Evolutionary conservation across 345 rosid genomes (phyloP), one percentile per base, ranked within the genome.

Genomic region (Gossypium ekmanianum): DNA sequence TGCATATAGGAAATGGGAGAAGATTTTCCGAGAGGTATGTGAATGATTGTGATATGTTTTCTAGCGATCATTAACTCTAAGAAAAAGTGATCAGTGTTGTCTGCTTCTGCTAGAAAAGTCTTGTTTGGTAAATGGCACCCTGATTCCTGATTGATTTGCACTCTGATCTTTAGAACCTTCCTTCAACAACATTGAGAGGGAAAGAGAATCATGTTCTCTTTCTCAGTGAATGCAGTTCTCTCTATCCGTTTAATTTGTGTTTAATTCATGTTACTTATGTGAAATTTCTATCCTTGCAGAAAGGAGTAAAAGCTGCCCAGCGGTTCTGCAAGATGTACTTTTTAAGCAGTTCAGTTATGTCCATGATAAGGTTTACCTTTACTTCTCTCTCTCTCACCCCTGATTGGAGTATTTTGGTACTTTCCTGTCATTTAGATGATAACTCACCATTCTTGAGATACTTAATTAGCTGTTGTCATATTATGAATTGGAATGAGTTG

Each of bases 1-100:
- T 79, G 92, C 96, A 29, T 94, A 94, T 75, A 83, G 80, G 73
- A 92, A 86, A 81, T 94, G 98, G 97, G 91, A 85, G 83, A 89
- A 77, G 81, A 85, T 88, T 84, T 82, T 89, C 75, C 78, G 71
- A 1, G 91, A 94, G 97, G 97, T 92, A 62, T 75, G 91, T 83
- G 71, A 47, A 69, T 51, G 45, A 17, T 69, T 51, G 59, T 29
- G 24, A 26, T 16, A 24, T 24, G 45, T 27, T 26, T 50, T 50
- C 51, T 26, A 20, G 57, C 41, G 1, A 22, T 29, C 14, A 26
- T 26, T 26, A 50, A 20, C 45, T 66, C 27, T 47, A 12, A 68
- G 56, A 24, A 47, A 47, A 22, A 47, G n/a, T 68, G 41, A 47
- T 24, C 56, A 20, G 18, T 22, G 16, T 20, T 24, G 55, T 67